phyloP scores from a whole-genome alignment of 192 early-diverging fungal species.

The Umbelopsis ramanniana region DNA sequence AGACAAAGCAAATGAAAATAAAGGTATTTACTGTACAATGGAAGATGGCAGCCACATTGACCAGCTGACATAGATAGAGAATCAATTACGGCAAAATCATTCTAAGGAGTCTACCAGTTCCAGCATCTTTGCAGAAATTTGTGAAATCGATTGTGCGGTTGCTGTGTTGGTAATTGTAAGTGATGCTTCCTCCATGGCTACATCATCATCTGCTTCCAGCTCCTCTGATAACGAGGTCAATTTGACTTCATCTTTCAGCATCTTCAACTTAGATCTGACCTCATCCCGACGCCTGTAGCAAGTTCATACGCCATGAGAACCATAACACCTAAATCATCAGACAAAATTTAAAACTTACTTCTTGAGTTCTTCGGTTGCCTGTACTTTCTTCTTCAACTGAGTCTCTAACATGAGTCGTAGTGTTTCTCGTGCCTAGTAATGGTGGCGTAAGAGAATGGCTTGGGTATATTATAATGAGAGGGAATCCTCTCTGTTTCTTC shows the following conservation, averaged over 20 bases:
- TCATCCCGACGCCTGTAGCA: constrained; percentile 24
- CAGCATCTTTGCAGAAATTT: neutral
- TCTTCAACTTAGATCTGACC: constrained; percentile 5
- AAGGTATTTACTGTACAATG: neutral
- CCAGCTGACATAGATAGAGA: neutral
- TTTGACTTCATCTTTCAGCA: constrained; percentile 14
- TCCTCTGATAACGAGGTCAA: neutral
- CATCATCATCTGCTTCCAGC: neutral
- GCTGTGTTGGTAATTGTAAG: neutral
- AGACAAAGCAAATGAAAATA: neutral
- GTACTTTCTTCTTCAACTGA: constrained; percentile 59
- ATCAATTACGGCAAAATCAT: neutral
- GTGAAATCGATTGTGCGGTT: neutral
- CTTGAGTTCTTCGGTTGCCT: constrained; percentile 47
- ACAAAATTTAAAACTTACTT: constrained; percentile 28
- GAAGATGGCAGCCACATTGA: neutral
- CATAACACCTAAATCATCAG: too few relatives aligned
- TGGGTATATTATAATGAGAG: neutral
- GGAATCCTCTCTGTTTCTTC: neutral
- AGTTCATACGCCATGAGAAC: too few relatives aligned
- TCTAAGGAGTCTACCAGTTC: constrained; percentile 9
- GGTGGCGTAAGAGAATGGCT: neutral
- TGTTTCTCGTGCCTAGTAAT: constrained; percentile 60
- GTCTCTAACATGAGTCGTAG: constrained; percentile 67
- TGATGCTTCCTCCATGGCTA: neutral